Percentiles rank a stretch among this genome's conserved stretches.
Conservation (phyloP, 768 basidiomycete genomes). For the Xerocomellus amylosporus region DNA sequence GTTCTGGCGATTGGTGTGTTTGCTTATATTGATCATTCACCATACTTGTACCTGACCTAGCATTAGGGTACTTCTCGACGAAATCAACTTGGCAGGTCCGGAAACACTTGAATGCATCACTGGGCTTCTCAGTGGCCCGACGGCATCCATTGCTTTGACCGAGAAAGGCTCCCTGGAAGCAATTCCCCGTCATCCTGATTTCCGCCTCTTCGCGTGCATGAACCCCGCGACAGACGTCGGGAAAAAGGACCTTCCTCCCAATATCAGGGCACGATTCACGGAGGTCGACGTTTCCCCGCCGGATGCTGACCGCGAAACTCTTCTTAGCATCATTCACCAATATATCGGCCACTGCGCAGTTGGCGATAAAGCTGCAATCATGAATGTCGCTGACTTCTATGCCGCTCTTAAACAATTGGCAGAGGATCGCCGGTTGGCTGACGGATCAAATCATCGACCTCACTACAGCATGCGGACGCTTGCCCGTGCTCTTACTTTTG, state of each 20-base stretch:
- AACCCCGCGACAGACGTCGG: constrained; percentile 99
- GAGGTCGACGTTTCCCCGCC: constrained; percentile 95
- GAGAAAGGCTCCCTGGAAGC: constrained; percentile 91
- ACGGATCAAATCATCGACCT: constrained; percentile 88
- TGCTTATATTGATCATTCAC: not conserved
- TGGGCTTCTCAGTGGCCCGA: constrained; percentile 79
- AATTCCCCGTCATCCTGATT: constrained; percentile 88
- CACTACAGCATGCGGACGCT: constrained; percentile 98
- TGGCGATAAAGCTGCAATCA: constrained; percentile 81
- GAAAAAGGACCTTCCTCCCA: constrained; percentile 93
- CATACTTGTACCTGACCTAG: not conserved
- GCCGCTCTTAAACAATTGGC: constrained; percentile 72
- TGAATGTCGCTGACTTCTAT: constrained; percentile 93
- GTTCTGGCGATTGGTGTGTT: constrained; percentile 85
- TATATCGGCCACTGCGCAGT: constrained; percentile 84
- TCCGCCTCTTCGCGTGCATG: constrained; percentile 98
- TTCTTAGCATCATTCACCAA: constrained; percentile 81
- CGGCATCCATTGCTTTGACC: constrained; percentile 86
- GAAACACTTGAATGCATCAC: constrained; percentile 95
- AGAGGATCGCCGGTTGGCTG: constrained; percentile 75
- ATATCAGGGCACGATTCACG: constrained; percentile 88
- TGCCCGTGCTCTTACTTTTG: constrained; percentile 85
- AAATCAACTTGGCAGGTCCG: constrained; percentile 90
- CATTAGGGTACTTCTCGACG: constrained; percentile 87
- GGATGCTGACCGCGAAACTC: constrained; percentile 86